Evolutionary conservation across 1,284 basidiomycete species (phyloP), one percentile per base, ranked within the genome.

Genomic region (Phaffia rhodozyma): DNA sequence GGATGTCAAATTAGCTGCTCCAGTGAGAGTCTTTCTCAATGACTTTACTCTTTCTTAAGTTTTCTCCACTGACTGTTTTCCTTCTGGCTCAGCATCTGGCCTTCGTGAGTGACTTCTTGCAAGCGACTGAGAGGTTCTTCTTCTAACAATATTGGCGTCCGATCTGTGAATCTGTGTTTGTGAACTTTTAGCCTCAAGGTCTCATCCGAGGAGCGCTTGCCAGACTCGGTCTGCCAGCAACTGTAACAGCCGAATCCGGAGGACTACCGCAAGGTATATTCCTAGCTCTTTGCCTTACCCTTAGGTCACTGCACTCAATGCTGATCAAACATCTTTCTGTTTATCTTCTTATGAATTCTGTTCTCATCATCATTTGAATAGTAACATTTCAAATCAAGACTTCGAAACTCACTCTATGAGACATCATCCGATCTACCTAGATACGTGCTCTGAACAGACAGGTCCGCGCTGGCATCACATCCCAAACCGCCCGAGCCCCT

Each of bases 201-300:
- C 81, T 92, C 53, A 84, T 94, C 55, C 83, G 85, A 63, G 90
- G 91, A n/a, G 84, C 87, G 1, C 80, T 93, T 0, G 77, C 80
- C 7, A 79, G 89, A 58, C 76, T 93, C n/a, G 90, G 90, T 18
- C 82, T 85, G 68, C 80, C 85, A 52, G 84, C 82, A 23, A 83
- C 81, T 1, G 87, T 93, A 0, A 78, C 81, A 0, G 84, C 88
- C 6, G 91, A 94, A 72, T 82, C 89, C 3, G 83, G 81, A 1
- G 79, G 82, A n/a, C 72, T 91, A 69, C 91, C 91, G 21, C 89
- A 91, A 79, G 92, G 90, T 90, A 74, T 68, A 83, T 76, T 16
- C 4, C 29, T 55, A 53, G 56, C 47, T n/a, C 61, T 25, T 30
- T 21, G 20, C 54, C 20, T 54, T 27, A 16, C 2, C 38, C 13